These are phyloP conservation scores for Pterulicium gracile DNA, from an alignment of 1,284 basidiomycete genomes.

Conservation along the genomic window DNA sequence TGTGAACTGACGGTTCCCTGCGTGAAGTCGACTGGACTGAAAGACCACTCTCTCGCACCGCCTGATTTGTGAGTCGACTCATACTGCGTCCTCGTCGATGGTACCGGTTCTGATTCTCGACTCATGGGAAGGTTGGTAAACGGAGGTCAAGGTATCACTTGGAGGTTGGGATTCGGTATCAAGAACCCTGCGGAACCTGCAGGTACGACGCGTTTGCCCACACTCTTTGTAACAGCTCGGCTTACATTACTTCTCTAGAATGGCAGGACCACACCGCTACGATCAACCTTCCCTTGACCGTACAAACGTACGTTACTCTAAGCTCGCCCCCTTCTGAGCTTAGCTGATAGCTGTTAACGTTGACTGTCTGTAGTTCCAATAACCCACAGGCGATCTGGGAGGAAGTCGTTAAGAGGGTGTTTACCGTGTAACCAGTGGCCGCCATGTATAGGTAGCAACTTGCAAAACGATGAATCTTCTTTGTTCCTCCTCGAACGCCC, in stretches of 20 bases:
- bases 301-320: conserved; percentile 32
- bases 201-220: conserved; percentile 23
- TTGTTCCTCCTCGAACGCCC: too few species aligned
- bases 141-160: conserved; percentile 48
- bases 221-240: conserved; percentile 4
- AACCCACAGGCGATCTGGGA: conserved; percentile 1
- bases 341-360: too few species aligned
- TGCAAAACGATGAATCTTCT: too few species aligned
- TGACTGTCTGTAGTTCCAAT: neutral
- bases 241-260: conserved; percentile 22
- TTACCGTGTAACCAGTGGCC: neutral
- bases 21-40: conserved; percentile 41
- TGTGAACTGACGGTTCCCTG: conserved; percentile 2
- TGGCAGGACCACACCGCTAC: conserved; percentile 49
- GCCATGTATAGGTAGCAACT: too few species aligned
- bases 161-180: conserved; percentile 50
- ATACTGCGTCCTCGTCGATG: conserved; percentile 6
- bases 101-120: conserved; percentile 6
- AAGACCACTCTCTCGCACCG: conserved; percentile 45
- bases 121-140: conserved; percentile 36
- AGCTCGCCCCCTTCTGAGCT: too few species aligned
- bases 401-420: neutral
- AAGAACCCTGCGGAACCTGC: conserved; percentile 39
- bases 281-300: conserved; percentile 37
- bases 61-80: conserved; percentile 41